phyloP scores from a whole-genome alignment of 257 asterid genomes.

The Fraxinus americana region DNA sequence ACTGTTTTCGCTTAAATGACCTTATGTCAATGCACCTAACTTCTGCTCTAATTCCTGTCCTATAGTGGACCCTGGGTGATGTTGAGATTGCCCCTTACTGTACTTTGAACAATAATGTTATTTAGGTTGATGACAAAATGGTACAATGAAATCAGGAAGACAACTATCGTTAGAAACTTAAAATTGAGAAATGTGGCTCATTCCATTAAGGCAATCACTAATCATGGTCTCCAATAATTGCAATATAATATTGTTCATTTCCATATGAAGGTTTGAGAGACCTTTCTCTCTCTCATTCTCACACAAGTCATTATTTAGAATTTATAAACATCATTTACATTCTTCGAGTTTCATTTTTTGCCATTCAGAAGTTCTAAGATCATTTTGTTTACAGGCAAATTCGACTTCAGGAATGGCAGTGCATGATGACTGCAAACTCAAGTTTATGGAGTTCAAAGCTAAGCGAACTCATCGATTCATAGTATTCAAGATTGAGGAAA shows the following conservation, averaged over 20 bases:
- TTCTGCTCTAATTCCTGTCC: too few species aligned
- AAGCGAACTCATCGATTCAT: slow-evolving; percentile 42
- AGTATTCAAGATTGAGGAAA: slow-evolving; percentile 49
- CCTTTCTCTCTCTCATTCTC: neutral
- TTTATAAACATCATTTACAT: neutral
- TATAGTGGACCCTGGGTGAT: neutral
- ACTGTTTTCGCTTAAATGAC: too few species aligned
- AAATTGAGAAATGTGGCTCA: neutral
- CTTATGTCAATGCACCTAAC: too few species aligned
- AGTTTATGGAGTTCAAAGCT: slow-evolving; percentile 41
- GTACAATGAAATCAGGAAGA: neutral
- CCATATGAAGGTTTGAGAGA: neutral
- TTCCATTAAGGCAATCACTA: neutral
- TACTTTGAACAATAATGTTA: neutral
- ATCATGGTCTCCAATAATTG: neutral
- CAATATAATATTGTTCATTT: neutral
- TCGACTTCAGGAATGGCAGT: slow-evolving; percentile 51
- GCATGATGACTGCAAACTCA: slow-evolving; percentile 45
- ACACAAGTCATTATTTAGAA: neutral
- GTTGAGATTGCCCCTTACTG: neutral
- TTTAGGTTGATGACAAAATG: neutral
- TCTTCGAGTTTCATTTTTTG: neutral
- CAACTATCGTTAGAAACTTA: neutral
- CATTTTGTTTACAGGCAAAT: slow-evolving; percentile 33
- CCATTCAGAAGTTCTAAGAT: neutral